phyloP scores from a whole-genome alignment of 495 filamentous ascomycete genomes.

The Lasiosphaeria ovina region DNA sequence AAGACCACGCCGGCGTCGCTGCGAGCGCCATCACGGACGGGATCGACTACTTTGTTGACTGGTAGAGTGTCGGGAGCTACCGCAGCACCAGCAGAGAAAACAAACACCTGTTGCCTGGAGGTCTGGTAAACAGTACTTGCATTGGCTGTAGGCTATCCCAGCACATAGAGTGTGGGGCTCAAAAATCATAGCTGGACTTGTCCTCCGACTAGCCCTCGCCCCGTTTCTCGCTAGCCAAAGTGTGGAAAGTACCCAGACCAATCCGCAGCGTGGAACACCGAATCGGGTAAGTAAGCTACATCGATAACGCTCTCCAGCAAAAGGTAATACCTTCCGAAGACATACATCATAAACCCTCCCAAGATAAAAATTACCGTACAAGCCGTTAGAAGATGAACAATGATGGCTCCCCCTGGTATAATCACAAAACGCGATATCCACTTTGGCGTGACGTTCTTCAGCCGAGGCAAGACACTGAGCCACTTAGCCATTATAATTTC shows the following conservation, averaged over 20 bases:
- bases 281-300: not conserved
- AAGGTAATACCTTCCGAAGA: not conserved
- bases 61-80: slow-evolving; percentile 16
- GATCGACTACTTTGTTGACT: slow-evolving; percentile 28
- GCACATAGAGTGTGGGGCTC: not conserved
- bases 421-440: not conserved
- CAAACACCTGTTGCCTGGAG: no score
- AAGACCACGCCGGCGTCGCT: slow-evolving; percentile 23
- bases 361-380: not conserved
- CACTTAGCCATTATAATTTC: no score
- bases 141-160: no score
- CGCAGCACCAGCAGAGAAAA: no score
- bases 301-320: not conserved
- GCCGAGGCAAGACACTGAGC: no score
- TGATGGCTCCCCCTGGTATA: not conserved
- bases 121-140: no score
- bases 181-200: no score
- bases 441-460: no score
- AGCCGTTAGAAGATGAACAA: not conserved
- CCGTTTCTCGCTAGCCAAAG: not conserved
- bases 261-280: not conserved
- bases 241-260: not conserved
- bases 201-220: no score
- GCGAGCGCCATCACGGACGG: slow-evolving; percentile 25
- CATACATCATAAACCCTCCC: not conserved